Evolutionary conservation across 495 filamentous ascomycete species (phyloP), one percentile per base, ranked within the genome.

Genomic region (Tuber borchii): DNA sequence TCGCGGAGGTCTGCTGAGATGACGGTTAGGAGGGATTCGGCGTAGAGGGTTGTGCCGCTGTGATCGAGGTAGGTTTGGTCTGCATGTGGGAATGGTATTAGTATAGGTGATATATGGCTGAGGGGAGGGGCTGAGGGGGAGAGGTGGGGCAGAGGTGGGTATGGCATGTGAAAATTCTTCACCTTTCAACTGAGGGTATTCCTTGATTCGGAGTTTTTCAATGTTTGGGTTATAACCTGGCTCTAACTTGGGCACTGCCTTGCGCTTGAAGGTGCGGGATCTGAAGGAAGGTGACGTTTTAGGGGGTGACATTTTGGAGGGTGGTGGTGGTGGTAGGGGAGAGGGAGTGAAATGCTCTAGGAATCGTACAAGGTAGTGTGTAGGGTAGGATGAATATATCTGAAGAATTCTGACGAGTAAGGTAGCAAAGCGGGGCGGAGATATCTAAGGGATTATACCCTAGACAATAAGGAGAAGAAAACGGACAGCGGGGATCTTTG

Each of bases 41-140:
- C 87, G 76, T 91, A 92, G 61, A 92, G 87, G 5, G 92, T 92
- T n/a, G 91, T 88, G 26, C 92, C 92, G 39, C 88, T 88, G 85
- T 94, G 91, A 80, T 93, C 92, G 42, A 94, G 89, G 83, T 94
- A 94, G 3, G 84, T 85, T 48, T 65, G 56, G n/a, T 65, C 56
- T 65, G 78, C 42, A 74, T 74, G 77, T 77, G 26, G 61, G 46
- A 65, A 43, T 39, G 65, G 34, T 43, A 31, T 44, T 48, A 72
- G 75, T 22, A 75, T 10, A 34, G 43, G n/a, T 76, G 39, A 75
- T 65, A 65, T 26, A 56, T 71, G 73, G 46, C 45, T 71, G 51
- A 71, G 2, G 69, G 34, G 22, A 43, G 9, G 44, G 43, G 14
- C 40, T 42, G 3, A 70, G 19, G 39, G 31, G 16, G 22, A 20